phyloP scores from a whole-genome alignment of 768 basidiomycete species.

The Tulasnella sp. region DNA sequence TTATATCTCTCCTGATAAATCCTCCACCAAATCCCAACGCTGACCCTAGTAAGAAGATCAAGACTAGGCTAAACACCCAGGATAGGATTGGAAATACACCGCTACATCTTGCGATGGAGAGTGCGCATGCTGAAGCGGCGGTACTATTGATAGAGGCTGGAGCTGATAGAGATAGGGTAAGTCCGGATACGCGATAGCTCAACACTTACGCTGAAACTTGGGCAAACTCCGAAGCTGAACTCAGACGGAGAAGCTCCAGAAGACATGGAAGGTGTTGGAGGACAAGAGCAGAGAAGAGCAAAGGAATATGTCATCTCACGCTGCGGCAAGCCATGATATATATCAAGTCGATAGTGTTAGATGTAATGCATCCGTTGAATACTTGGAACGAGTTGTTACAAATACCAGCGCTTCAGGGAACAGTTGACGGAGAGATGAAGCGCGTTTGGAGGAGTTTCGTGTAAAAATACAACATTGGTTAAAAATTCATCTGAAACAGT shows the following conservation, averaged over 20 bases:
- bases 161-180: conserved; percentile 78
- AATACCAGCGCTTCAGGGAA: too few relatives aligned
- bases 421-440: not conserved
- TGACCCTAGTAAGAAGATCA: conserved; percentile 37
- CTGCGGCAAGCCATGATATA: conserved; percentile 46
- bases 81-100: conserved; percentile 89
- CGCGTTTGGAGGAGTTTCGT: not conserved
- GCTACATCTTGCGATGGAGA: conserved; percentile 94
- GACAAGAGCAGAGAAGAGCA: conserved; percentile 71
- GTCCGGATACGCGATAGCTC: conserved; percentile 23
- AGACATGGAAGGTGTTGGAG: conserved; percentile 82
- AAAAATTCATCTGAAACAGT: not conserved
- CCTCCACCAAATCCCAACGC: conserved; percentile 40
- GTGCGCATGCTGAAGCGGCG: conserved; percentile 84
- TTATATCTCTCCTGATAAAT: conserved; percentile 74
- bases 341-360: not conserved
- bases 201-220: not conserved
- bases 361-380: not conserved
- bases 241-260: conserved; percentile 80
- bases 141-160: conserved; percentile 89
- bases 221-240: conserved; percentile 45
- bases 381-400: too few relatives aligned
- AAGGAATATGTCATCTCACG: conserved; percentile 61
- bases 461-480: not conserved
- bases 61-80: conserved; percentile 75